Percentiles rank a stretch among this genome's conserved stretches.
Conservation (phyloP, 2,329 filamentous ascomycete species). For the Cytospora mali region DNA sequence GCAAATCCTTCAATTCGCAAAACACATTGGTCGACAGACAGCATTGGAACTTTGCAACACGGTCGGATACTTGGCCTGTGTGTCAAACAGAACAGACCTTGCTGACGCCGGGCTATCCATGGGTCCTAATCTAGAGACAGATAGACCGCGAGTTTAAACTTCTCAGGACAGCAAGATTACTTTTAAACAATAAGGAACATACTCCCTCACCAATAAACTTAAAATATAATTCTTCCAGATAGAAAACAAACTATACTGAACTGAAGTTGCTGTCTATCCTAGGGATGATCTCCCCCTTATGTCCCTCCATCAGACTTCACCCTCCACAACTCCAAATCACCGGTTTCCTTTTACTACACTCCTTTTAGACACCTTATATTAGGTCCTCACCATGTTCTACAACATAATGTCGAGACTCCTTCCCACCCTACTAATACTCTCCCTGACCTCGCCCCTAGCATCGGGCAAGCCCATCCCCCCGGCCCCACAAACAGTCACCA, state of each 20-base stretch:
- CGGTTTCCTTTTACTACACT: neutral
- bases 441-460: neutral
- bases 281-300: neutral
- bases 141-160: neutral
- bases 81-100: constrained; percentile 4
- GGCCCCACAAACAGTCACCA: neutral
- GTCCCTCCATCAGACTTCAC: neutral
- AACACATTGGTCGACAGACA: constrained; percentile 2
- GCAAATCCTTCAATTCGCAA: neutral
- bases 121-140: neutral
- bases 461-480: constrained; percentile 3
- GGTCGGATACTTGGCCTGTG: constrained; percentile 5
- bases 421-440: neutral
- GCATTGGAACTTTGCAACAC: too few species aligned
- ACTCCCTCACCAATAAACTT: neutral
- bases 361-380: too few species aligned
- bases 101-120: neutral
- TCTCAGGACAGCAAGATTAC: neutral
- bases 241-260: neutral
- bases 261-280: neutral
- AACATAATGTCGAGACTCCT: neutral
- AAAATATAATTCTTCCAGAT: neutral
- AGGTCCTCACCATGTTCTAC: neutral
- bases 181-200: neutral
- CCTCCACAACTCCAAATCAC: neutral